Base-by-base conservation (phyloP, 139 green algal genomes). In the Eudorina sp. region DNA sequence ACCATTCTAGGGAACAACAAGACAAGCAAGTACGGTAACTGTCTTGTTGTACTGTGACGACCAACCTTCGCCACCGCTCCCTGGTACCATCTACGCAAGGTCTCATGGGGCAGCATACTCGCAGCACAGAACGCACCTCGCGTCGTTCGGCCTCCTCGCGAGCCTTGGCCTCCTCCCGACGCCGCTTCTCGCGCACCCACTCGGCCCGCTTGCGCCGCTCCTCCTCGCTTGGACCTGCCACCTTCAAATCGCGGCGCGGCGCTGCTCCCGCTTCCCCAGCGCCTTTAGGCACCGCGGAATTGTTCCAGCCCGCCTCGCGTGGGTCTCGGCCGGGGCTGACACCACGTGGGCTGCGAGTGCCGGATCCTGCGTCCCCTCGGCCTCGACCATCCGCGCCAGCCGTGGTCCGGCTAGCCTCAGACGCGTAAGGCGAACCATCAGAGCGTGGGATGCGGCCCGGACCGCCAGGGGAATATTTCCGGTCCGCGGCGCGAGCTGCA, bases 151-250 rank as follows among this genome's bases (percentile, higher is more conserved):
- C 81, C 46, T 87, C 81, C 62, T 53, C 62, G 3, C 81, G 62
- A 62, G 64, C 64, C 81, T 78, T 77, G 31, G 43, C 45, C 41
- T 87, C 81, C 81, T 87, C 81, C 27, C 45, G 19, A n/a, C 81
- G 43, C 62, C 62, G 43, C 81, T 78, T 78, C 7, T 58, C 64
- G 2, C 60, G 60, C 41, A 51, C 36, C 55, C 81, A 74, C 62
- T 76, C 81, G 3, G 48, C n/a, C 21, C 81, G 81, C 29, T 38
- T 36, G 43, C 62, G 62, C 43, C 81, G 81, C 64, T 87, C 81
- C 43, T 87, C 81, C 16, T 87, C 81, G 43, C 62, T 87, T 62
- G 81, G 81, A 23, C 45, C 55, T 0, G 55, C 45, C 78, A 85
- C 55, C 55, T 73, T 53, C 14, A 85, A 36, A 18, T 85, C 78